A percentile compares a stretch with the other conserved stretches of the same genome.
These are phyloP conservation scores for Trichoderma breve DNA, from an alignment of 2,329 filamentous ascomycete species.

Conservation along the genomic window DNA sequence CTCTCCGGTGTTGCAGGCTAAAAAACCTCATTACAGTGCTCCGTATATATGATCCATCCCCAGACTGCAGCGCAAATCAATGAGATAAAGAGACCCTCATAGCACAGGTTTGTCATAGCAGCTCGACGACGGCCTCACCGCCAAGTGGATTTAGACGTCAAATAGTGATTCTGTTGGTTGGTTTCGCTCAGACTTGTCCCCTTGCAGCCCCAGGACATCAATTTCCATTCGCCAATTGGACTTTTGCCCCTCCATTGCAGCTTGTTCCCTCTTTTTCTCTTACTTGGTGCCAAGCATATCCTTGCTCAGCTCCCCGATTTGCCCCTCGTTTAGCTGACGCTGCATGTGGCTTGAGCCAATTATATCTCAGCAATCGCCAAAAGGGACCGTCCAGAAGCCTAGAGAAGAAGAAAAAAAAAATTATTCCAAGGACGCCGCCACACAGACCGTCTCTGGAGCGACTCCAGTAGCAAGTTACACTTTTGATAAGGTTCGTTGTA, in stretches of 20 bases:
- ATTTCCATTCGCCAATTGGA: constrained; percentile 1
- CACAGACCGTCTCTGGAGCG: not conserved
- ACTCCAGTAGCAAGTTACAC: not conserved
- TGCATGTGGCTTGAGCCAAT: not conserved
- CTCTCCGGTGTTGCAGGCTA: not conserved
- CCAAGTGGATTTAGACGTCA: not conserved
- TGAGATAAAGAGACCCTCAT: not conserved
- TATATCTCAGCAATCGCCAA: not conserved
- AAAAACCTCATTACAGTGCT: not conserved
- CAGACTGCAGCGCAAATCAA: not conserved
- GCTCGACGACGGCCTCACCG: not conserved
- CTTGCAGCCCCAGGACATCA: not conserved
- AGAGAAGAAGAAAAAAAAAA: not conserved
- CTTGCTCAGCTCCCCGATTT: constrained; percentile 3
- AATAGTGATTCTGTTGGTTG: not conserved
- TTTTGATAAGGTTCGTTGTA: not conserved
- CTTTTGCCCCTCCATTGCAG: not conserved
- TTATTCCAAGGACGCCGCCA: not conserved
- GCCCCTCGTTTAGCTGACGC: not conserved
- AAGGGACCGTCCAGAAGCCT: not conserved
- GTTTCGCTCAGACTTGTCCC: not conserved
- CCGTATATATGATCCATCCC: not conserved
- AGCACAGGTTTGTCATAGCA: not conserved
- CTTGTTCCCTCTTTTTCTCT: not conserved
- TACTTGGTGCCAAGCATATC: not conserved